phyloP scores from a whole-genome alignment of 768 basidiomycete genomes.

The Kwoniella pini region DNA sequence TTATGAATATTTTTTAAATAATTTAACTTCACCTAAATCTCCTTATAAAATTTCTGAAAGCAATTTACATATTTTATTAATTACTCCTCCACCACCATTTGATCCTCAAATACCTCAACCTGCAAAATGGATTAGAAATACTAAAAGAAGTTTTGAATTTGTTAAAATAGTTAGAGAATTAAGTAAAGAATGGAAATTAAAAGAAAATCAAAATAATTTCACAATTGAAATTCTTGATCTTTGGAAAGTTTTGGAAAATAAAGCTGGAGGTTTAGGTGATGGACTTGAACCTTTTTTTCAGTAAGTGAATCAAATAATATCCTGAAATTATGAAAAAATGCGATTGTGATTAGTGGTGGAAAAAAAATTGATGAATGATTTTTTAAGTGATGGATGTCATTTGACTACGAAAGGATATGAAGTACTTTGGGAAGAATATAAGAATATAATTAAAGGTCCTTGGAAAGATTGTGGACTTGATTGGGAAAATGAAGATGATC shows the following conservation, averaged over 20 bases:
- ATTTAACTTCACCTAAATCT: slow-evolving; percentile 25
- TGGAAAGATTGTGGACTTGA: slow-evolving; percentile 43
- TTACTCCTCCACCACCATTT: slow-evolving; percentile 21
- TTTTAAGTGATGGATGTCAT: slow-evolving; percentile 71
- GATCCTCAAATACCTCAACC: not conserved
- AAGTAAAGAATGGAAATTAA: slow-evolving; percentile 16
- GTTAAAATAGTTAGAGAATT: slow-evolving; percentile 15
- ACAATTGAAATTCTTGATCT: slow-evolving; percentile 30
- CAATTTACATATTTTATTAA: slow-evolving; percentile 24
- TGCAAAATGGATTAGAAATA: not conserved
- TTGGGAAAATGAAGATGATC: slow-evolving; percentile 32
- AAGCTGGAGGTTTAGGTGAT: slow-evolving; percentile 24
- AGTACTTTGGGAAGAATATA: slow-evolving; percentile 58
- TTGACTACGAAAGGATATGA: slow-evolving; percentile 71
- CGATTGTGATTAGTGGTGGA: too few species aligned
- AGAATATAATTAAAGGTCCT: slow-evolving; percentile 22
- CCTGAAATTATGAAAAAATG: too few species aligned
- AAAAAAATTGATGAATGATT: slow-evolving; percentile 16
- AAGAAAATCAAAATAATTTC: slow-evolving; percentile 17
- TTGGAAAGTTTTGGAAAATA: slow-evolving; percentile 23
- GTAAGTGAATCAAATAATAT: too few species aligned
- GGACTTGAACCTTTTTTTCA: slow-evolving; percentile 19
- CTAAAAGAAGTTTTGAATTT: slow-evolving; percentile 10
- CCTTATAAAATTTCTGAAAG: slow-evolving; percentile 10
- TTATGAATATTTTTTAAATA: slow-evolving; percentile 17